Percentiles rank a stretch among this genome's conserved stretches.
phyloP scores from a whole-genome alignment of 2,329 filamentous ascomycete species.

The Daldinia eschscholtzii region DNA sequence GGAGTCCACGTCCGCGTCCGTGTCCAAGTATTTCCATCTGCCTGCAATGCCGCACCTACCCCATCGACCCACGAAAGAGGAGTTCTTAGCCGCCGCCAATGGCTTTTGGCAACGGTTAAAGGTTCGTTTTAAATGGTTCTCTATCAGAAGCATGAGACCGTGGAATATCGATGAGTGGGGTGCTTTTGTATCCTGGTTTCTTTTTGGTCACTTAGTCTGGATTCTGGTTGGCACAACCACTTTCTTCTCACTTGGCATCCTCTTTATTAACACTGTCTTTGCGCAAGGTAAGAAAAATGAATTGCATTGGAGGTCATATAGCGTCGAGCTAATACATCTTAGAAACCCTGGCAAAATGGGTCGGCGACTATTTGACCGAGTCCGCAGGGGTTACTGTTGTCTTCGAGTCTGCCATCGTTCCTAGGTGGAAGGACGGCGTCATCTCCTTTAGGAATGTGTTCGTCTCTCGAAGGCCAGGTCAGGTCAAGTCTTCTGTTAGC shows the following conservation, averaged over 20 bases:
- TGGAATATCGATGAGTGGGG: conserved; percentile 98
- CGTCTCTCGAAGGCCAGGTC: conserved; percentile 89
- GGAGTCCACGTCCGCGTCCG: conserved; percentile 60
- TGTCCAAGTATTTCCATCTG: conserved; percentile 70
- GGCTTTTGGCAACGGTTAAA: conserved; percentile 92
- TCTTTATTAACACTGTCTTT: conserved; percentile 94
- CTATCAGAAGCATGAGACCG: conserved; percentile 90
- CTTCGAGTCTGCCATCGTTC: conserved; percentile 97
- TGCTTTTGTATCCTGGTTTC: conserved; percentile 92
- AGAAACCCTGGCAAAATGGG: conserved; percentile 93
- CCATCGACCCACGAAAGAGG: conserved; percentile 93
- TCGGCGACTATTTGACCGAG: conserved; percentile 94
- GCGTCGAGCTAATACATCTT: conserved; percentile 40
- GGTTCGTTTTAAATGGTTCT: conserved; percentile 97
- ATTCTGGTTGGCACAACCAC: conserved; percentile 96
- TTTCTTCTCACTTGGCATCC: conserved; percentile 91
- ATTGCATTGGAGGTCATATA: not conserved
- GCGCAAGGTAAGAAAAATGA: conserved; percentile 79
- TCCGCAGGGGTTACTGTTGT: conserved; percentile 94
- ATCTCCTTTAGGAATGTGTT: conserved; percentile 98
- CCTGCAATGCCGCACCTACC: conserved; percentile 73
- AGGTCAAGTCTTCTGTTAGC: conserved; percentile 83
- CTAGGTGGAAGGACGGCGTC: conserved; percentile 93
- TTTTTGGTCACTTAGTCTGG: conserved; percentile 94
- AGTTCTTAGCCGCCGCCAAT: conserved; percentile 89